Evolutionary conservation across 768 basidiomycete genomes (phyloP), one percentile per base, ranked within the genome.

Genomic region (Tulasnella calospora): DNA sequence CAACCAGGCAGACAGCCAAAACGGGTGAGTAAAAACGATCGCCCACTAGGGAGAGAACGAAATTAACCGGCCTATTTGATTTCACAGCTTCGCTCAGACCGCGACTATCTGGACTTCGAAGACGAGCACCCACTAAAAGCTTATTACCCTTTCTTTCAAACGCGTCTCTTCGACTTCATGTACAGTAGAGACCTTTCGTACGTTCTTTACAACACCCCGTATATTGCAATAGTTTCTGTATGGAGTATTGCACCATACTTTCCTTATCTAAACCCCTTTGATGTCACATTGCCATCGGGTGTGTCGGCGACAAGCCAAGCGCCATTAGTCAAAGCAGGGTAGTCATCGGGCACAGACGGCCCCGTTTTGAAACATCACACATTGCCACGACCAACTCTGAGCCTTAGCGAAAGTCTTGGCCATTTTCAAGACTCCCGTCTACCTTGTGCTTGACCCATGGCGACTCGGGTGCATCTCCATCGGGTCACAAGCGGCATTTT

Each of bases 61-160:
- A 67, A 3, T 35, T 38, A 7, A 47, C 74, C 55, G 13, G n/a
- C 4, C 17, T 12, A 0, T 23, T 10, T 15, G 27, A 33, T 41
- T 36, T 41, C 17, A 41, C 35, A 41, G 71, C 23, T 74, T 74
- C 72, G 51, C 75, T 2, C 55, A 40, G 27, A 67, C 51, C 8
- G 46, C 44, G 5, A 77, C 44, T 33, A 74, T 74, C 78, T 79
- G 72, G 78, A 76, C 78, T 30, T 79, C 78, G 36, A 67, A 36
- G 35, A 57, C 10, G n/a, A 46, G 76, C 61, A 79, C 78, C 3
- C 40, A 73, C 40, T 41, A 73, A 33, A 27, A 36, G 5, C 30
- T 5, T 33, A 23, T 3, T n/a, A 8, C n/a, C 41, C 47, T 51
- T 51, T 8, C 30, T 35, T 15, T 67, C 30, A 23, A 30, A 35